Evolutionary conservation across 2,329 filamentous ascomycete species (phyloP).

Genomic region (Fusarium vanettenii): DNA sequence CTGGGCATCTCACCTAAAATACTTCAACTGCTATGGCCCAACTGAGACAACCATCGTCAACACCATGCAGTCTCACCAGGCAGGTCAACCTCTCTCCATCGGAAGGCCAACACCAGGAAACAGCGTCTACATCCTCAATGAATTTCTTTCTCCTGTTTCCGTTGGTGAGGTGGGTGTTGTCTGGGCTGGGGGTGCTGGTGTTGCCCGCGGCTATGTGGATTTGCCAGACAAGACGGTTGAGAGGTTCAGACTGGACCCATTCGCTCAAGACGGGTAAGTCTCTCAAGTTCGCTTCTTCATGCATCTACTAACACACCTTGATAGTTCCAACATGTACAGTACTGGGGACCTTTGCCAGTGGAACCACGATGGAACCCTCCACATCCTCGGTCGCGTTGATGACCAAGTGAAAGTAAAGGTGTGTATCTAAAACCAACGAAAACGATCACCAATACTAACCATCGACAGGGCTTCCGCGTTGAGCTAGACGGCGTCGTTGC

Average conservation of each 20-base stretch:
- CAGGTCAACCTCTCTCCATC: slow-evolving; percentile 63
- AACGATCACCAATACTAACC: background rate
- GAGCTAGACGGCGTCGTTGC: slow-evolving; percentile 68
- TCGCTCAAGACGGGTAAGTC: slow-evolving; percentile 61
- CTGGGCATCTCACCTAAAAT: slow-evolving; percentile 61
- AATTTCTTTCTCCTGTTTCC: slow-evolving; percentile 55
- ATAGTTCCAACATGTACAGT: slow-evolving; percentile 63
- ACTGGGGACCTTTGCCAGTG: slow-evolving; percentile 69
- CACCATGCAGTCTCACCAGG: slow-evolving; percentile 54
- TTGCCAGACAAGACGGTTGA: slow-evolving; percentile 62
- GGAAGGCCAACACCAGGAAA: slow-evolving; percentile 68
- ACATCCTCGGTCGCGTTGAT: slow-evolving; percentile 67
- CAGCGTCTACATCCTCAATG: slow-evolving; percentile 65
- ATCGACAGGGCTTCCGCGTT: slow-evolving; percentile 62
- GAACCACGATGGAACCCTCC: slow-evolving; percentile 62
- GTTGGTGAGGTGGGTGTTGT: slow-evolving; percentile 64
- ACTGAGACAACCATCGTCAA: slow-evolving; percentile 71
- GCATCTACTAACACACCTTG: background rate
- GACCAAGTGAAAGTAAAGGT: slow-evolving; percentile 70
- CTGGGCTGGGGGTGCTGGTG: slow-evolving; percentile 65
- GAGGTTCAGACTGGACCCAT: slow-evolving; percentile 63
- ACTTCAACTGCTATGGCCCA: slow-evolving; percentile 69
- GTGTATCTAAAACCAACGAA: background rate
- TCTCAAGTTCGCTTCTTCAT: background rate
- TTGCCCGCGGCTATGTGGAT: slow-evolving; percentile 66